A percentile compares a stretch with the other conserved stretches of the same genome.
These are phyloP conservation scores for Colletotrichum spaethianum DNA, from an alignment of 2,329 filamentous ascomycete species.

Conservation along the genomic window DNA sequence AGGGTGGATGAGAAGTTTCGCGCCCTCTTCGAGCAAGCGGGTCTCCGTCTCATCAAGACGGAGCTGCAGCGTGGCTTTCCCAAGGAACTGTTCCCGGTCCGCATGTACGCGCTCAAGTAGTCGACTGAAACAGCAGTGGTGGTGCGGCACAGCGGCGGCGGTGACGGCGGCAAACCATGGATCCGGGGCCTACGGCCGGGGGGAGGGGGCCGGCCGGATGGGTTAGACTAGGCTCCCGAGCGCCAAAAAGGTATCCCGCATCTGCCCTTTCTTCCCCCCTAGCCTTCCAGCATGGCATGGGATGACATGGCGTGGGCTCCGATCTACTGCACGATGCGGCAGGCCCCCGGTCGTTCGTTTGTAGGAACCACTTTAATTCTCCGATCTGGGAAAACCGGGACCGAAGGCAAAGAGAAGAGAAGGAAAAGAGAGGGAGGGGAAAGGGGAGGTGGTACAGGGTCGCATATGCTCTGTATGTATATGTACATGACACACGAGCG, in stretches of 20 bases:
- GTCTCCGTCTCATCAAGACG: slow-evolving; percentile 76
- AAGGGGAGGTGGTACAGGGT: slow-evolving; percentile 15
- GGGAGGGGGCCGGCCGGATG: slow-evolving; percentile 28
- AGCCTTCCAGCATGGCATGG: slow-evolving; percentile 21
- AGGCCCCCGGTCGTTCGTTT: slow-evolving; percentile 38
- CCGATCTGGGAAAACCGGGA: slow-evolving; percentile 37
- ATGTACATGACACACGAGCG: slow-evolving; percentile 22
- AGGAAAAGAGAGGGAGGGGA: not conserved
- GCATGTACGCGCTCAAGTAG: slow-evolving; percentile 80
- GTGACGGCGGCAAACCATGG: slow-evolving; percentile 36
- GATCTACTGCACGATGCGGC: slow-evolving; percentile 41
- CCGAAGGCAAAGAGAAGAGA: slow-evolving; percentile 1
- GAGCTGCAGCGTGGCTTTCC: slow-evolving; percentile 83
- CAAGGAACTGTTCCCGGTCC: slow-evolving; percentile 78
- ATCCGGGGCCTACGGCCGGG: slow-evolving; percentile 25
- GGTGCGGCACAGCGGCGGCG: slow-evolving; percentile 21
- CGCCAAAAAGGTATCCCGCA: slow-evolving; percentile 20
- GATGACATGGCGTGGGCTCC: slow-evolving; percentile 39
- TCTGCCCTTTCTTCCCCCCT: slow-evolving; percentile 15
- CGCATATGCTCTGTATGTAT: slow-evolving; percentile 23
- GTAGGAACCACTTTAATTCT: slow-evolving; percentile 38
- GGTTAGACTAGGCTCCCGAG: not conserved
- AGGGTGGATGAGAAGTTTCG: slow-evolving; percentile 82
- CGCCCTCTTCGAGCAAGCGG: slow-evolving; percentile 77
- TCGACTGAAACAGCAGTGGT: slow-evolving; percentile 26